These are phyloP conservation scores for Omphalotus guepiniiformis DNA, from an alignment of 768 basidiomycete genomes.

Conservation along the genomic window DNA sequence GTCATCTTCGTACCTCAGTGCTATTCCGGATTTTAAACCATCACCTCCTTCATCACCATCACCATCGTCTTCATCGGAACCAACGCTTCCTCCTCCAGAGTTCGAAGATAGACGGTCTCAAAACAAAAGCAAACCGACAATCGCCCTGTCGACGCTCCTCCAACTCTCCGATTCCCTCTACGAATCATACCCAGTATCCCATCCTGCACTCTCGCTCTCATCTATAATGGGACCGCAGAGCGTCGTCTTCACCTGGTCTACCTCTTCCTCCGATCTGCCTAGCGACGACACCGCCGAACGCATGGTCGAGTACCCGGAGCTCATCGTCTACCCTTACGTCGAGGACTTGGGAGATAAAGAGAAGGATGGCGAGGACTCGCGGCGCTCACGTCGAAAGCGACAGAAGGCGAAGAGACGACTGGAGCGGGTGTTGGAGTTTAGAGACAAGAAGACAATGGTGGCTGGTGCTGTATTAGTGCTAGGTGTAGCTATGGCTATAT, in stretches of 20 bases:
- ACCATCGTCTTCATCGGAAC: background rate
- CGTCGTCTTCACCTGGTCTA: constrained; percentile 71
- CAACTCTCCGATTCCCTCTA: constrained; percentile 56
- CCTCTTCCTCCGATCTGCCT: constrained; percentile 37
- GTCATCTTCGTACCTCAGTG: too few relatives aligned
- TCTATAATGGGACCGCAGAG: constrained; percentile 77
- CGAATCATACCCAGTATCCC: constrained; percentile 52
- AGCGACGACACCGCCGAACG: constrained; percentile 54
- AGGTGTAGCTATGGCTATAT: constrained; percentile 66
- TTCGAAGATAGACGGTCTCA: constrained; percentile 12
- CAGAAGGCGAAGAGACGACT: constrained; percentile 20
- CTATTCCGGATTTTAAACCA: background rate
- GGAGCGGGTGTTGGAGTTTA: background rate
- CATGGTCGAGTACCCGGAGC: constrained; percentile 50
- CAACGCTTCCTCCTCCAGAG: constrained; percentile 5
- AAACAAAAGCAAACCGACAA: constrained; percentile 22
- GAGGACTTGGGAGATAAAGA: constrained; percentile 18
- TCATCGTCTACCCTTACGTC: constrained; percentile 49
- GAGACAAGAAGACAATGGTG: constrained; percentile 42
- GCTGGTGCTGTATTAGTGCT: constrained; percentile 66
- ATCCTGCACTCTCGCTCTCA: constrained; percentile 47
- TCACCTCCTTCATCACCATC: background rate
- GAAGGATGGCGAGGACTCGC: constrained; percentile 12
- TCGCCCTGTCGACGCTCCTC: constrained; percentile 49
- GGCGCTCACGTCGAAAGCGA: constrained; percentile 12